Base-by-base conservation (phyloP, 192 early-diverging fungal species). In the Lobosporangium transversale region DNA sequence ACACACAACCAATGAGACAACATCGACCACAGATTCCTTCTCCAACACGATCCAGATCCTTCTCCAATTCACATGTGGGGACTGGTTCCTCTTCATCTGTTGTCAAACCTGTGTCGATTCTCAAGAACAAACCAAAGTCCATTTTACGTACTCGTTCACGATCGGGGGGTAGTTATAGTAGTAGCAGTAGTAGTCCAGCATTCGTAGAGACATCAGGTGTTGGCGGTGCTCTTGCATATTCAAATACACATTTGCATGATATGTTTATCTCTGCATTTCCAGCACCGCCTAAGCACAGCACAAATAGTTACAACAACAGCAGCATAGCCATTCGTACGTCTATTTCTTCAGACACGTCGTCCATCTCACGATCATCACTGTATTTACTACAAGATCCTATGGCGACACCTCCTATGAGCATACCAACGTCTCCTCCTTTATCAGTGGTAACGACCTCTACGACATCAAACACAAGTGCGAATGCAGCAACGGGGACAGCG, bases 351-450 rank as follows among this genome's bases (percentile, higher is more conserved):
- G 65, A 36, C 17, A 58, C 54, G 3, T 51, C 59, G 12, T 50
- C 55, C 0, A 15, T 53, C 17, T 48, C 57, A 10, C 59, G 66
- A 6, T 45, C 54, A 3, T 79, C 69, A 0, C 53, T 63, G 14
- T 70, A 63, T 36, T 49, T 79, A n/a, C 40, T 27, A 18, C 78
- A 79, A 2, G 78, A 70, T 53, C 68, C 78, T 12, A 70, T 60
- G 62, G 57, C 17, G 20, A n/a, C n/a, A n/a, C n/a, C n/a, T n/a
- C n/a, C n/a, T n/a, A n/a, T n/a, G n/a, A n/a, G n/a, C n/a, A n/a
- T n/a, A n/a, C n/a, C n/a, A n/a, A n/a, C n/a, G n/a, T n/a, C n/a
- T n/a, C n/a, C n/a, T n/a, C n/a, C n/a, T n/a, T n/a, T n/a, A n/a
- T n/a, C n/a, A n/a, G n/a, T n/a, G n/a, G n/a, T n/a, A n/a, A n/a